Evolutionary conservation across 208 protist species (phyloP).

Genomic region (Trichomonas tenax): DNA sequence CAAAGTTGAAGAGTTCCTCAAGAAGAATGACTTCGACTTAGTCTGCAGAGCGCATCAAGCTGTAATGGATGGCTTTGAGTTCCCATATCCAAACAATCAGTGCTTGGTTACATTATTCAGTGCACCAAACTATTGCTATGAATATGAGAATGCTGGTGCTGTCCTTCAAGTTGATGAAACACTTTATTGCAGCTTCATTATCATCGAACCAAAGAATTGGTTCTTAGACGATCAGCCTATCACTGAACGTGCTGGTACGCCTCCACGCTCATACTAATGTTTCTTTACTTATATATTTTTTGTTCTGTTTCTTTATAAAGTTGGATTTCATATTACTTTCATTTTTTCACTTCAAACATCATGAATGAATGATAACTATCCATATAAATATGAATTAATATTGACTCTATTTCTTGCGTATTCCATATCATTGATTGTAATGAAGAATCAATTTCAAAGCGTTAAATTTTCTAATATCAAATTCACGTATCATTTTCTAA

Average conservation of each 20-base stretch:
- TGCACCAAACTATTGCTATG: conserved; percentile 97
- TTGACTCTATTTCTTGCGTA: too few relatives aligned
- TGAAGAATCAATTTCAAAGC: too few relatives aligned
- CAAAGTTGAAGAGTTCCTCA: conserved; percentile 85
- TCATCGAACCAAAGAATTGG: neutral
- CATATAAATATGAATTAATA: too few relatives aligned
- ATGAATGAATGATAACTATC: too few relatives aligned
- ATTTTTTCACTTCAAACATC: too few relatives aligned
- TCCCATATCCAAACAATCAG: conserved; percentile 80
- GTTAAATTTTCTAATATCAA: too few relatives aligned
- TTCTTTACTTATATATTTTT: too few relatives aligned
- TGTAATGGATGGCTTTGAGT: conserved; percentile 68
- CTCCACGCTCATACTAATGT: neutral
- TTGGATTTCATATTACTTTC: too few relatives aligned
- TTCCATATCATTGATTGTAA: too few relatives aligned
- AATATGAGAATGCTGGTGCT: conserved; percentile 98
- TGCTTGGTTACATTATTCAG: conserved; percentile 97
- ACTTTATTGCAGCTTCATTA: conserved; percentile 45
- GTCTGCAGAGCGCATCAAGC: conserved; percentile 95
- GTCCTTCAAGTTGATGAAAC: conserved; percentile 59
- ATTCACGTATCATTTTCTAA: too few relatives aligned
- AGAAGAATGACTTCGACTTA: conserved; percentile 94
- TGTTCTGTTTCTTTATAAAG: too few relatives aligned
- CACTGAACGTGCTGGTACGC: neutral
- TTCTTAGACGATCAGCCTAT: neutral